These are phyloP conservation scores for Crataegus laevigata DNA, from an alignment of 306 rosid genomes.

Conservation along the genomic window DNA sequence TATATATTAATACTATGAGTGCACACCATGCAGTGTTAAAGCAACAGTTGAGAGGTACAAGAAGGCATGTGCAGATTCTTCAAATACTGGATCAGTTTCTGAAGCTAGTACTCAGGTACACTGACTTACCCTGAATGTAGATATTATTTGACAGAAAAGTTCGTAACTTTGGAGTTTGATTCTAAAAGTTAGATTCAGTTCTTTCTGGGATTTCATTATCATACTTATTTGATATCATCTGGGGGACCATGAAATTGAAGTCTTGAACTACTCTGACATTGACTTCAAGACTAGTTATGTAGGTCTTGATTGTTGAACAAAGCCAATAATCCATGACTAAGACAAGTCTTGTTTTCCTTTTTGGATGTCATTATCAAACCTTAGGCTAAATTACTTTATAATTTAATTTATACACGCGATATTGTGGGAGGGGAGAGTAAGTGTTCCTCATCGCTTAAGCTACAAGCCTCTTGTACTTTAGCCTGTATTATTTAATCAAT, in stretches of 20 bases:
- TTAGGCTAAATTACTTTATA: too few relatives aligned
- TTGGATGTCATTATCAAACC: not conserved
- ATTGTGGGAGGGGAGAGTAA: too few relatives aligned
- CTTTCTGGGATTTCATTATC: not conserved
- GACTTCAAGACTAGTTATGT: not conserved
- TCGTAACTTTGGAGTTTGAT: not conserved
- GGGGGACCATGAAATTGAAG: not conserved
- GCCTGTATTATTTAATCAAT: not conserved
- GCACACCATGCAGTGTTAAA: constrained; percentile 52
- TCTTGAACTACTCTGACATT: not conserved
- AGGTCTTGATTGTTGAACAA: not conserved
- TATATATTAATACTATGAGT: not conserved
- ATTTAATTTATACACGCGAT: too few relatives aligned
- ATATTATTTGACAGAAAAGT: not conserved
- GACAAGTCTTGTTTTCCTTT: not conserved
- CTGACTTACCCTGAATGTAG: not conserved
- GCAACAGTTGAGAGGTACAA: constrained; percentile 85
- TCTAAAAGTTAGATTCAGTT: not conserved
- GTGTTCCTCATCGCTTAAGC: too few relatives aligned
- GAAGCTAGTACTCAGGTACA: constrained; percentile 85
- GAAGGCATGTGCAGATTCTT: constrained; percentile 69
- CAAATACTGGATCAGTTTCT: constrained; percentile 61
- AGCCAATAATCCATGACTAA: not conserved
- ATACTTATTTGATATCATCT: not conserved
- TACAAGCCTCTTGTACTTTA: too few relatives aligned